A percentile compares a stretch with the other conserved stretches of the same genome.
Conservation (phyloP, 306 rosid genomes). For the Spatholobus suberectus region DNA sequence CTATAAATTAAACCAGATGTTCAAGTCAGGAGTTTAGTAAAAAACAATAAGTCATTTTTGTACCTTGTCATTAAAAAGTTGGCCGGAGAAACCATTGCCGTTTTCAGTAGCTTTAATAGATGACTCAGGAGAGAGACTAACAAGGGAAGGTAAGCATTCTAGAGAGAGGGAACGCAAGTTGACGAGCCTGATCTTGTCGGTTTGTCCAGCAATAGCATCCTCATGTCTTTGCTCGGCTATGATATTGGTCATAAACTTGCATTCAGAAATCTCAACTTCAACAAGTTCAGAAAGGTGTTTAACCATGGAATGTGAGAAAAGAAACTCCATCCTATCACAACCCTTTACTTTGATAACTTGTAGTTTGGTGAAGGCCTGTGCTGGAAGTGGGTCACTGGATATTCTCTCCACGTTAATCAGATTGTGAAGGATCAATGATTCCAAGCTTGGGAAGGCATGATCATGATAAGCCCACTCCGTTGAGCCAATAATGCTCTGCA, state of each 20-base stretch:
- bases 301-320: constrained; percentile 47
- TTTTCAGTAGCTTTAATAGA: neutral
- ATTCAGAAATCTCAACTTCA: constrained; percentile 49
- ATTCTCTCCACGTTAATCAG: constrained; percentile 48
- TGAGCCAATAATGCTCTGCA: constrained; percentile 41
- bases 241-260: constrained; percentile 35
- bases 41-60: constrained; percentile 12
- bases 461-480: constrained; percentile 30
- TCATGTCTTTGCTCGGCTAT: constrained; percentile 24
- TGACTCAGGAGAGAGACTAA: constrained; percentile 37
- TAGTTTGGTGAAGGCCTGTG: constrained; percentile 46
- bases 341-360: constrained; percentile 31
- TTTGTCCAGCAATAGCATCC: constrained; percentile 15
- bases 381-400: constrained; percentile 40
- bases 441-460: constrained; percentile 47
- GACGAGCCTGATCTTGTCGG: constrained; percentile 24
- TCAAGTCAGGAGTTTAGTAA: neutral
- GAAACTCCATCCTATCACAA: constrained; percentile 46
- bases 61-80: constrained; percentile 48
- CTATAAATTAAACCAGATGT: neutral
- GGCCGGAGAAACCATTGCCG: neutral
- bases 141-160: constrained; percentile 43
- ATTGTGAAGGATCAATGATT: constrained; percentile 39
- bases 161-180: constrained; percentile 40
- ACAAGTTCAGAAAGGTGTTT: constrained; percentile 39